A percentile compares a stretch with the other conserved stretches of the same genome.
These are phyloP conservation scores for Sphaerostilbella broomeana DNA, from an alignment of 2,329 filamentous ascomycete species.

Conservation along the genomic window DNA sequence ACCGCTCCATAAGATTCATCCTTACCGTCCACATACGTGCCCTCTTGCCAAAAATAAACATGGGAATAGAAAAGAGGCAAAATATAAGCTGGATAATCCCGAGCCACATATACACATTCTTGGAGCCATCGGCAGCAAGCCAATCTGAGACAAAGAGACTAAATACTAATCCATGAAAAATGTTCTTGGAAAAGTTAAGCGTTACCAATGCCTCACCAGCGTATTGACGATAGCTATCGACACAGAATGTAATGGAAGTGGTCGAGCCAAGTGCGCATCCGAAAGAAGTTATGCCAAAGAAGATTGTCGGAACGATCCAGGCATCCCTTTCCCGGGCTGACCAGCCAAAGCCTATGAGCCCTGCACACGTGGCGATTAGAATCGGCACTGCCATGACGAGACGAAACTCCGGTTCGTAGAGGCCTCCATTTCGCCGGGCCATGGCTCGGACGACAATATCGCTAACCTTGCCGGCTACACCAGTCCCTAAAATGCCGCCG, in stretches of 20 bases:
- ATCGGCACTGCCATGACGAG: conserved; percentile 83
- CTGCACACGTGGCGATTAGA: conserved; percentile 68
- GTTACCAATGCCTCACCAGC: conserved; percentile 92
- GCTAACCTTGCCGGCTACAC: conserved; percentile 79
- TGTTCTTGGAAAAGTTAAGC: conserved; percentile 89
- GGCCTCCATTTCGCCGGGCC: conserved; percentile 77
- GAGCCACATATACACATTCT: conserved; percentile 72
- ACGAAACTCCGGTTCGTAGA: conserved; percentile 93
- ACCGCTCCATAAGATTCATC: conserved; percentile 80
- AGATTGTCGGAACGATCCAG: conserved; percentile 89
- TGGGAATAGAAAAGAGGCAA: conserved; percentile 70
- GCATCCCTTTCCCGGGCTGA: conserved; percentile 64
- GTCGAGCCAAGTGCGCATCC: conserved; percentile 87
- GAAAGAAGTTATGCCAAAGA: conserved; percentile 88
- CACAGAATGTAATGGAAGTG: conserved; percentile 87
- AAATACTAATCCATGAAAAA: conserved; percentile 85
- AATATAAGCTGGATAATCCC: conserved; percentile 78
- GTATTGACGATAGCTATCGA: conserved; percentile 89
- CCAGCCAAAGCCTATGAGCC: conserved; percentile 97
- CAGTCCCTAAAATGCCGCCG: conserved; percentile 83
- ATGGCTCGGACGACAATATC: conserved; percentile 79
- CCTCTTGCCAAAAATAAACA: conserved; percentile 92
- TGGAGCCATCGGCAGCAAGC: conserved; percentile 69
- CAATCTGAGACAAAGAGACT: conserved; percentile 81
- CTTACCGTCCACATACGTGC: conserved; percentile 90